These are phyloP conservation scores for Kluyveromyces dobzhanskii DNA, from an alignment of 805 yeast genomes.

Conservation along the genomic window DNA sequence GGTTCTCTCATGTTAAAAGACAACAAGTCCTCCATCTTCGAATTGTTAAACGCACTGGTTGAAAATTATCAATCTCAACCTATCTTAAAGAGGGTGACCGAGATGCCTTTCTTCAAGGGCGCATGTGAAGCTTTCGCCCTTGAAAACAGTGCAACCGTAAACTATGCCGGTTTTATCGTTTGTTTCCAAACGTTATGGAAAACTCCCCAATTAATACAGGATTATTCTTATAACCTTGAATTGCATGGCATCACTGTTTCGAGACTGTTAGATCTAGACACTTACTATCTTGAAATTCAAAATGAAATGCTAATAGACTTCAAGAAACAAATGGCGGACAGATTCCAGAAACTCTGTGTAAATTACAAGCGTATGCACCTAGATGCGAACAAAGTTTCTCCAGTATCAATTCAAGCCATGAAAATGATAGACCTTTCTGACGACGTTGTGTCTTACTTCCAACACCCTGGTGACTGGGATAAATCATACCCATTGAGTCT, in stretches of 20 bases:
- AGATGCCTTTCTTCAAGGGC: slow-evolving; percentile 27
- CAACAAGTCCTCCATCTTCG: slow-evolving; percentile 9
- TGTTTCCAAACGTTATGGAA: slow-evolving; percentile 27
- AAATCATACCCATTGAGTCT: slow-evolving; percentile 24
- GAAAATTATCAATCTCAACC: slow-evolving; percentile 18
- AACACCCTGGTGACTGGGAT: slow-evolving; percentile 29
- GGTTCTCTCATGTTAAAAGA: slow-evolving; percentile 16
- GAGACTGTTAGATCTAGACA: slow-evolving; percentile 31
- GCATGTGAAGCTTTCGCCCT: slow-evolving; percentile 16
- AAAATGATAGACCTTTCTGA: slow-evolving; percentile 18
- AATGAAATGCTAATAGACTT: slow-evolving; percentile 24
- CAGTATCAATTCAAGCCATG: slow-evolving; percentile 23
- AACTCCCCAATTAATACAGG: slow-evolving; percentile 19
- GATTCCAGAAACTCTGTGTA: slow-evolving; percentile 18
- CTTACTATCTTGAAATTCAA: slow-evolving; percentile 21
- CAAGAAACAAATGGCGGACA: slow-evolving; percentile 23
- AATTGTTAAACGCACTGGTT: slow-evolving; percentile 24
- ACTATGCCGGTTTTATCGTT: slow-evolving; percentile 27
- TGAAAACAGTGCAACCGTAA: slow-evolving; percentile 11
- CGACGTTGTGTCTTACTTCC: slow-evolving; percentile 17
- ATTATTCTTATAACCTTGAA: slow-evolving; percentile 22
- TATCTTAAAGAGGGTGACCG: slow-evolving; percentile 17
- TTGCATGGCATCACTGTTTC: slow-evolving; percentile 29
- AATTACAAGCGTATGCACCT: slow-evolving; percentile 21
- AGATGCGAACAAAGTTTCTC: slow-evolving; percentile 19